Evolutionary conservation across 768 basidiomycete species (phyloP).

Genomic region (Neoboletus subvelutipes): DNA sequence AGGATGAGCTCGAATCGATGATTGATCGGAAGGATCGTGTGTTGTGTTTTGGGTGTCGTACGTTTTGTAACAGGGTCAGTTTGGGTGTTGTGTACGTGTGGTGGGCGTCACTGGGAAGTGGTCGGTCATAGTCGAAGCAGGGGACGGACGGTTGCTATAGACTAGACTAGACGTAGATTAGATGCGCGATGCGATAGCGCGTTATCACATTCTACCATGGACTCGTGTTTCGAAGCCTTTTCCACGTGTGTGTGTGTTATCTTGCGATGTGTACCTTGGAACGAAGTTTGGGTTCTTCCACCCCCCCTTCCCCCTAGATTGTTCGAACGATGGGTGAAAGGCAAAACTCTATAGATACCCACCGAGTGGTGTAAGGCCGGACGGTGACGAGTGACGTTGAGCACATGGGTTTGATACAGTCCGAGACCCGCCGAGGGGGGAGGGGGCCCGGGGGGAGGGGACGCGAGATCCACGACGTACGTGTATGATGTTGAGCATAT

Average conservation of each 20-base stretch:
- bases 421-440: not conserved
- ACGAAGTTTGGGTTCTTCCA: too few species aligned
- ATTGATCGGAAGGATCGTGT: conserved; percentile 3
- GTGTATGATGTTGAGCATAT: too few species aligned
- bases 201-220: not conserved
- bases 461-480: not conserved
- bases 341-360: not conserved
- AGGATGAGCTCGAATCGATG: conserved; percentile 4
- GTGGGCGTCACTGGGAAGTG: not conserved
- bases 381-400: not conserved
- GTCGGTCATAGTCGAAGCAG: too few species aligned
- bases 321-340: not conserved
- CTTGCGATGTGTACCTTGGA: not conserved
- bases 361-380: not conserved
- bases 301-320: not conserved
- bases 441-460: too few species aligned
- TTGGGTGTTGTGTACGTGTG: not conserved
- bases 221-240: not conserved
- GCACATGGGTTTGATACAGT: not conserved
- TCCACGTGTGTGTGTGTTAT: not conserved
- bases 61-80: not conserved
- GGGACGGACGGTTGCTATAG: not conserved
- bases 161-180: not conserved
- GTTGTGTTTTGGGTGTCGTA: conserved; percentile 4
- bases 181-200: not conserved